These are phyloP conservation scores for Cryptosporidium tyzzeri DNA, from an alignment of 169 alveolate species.

Conservation along the genomic window DNA sequence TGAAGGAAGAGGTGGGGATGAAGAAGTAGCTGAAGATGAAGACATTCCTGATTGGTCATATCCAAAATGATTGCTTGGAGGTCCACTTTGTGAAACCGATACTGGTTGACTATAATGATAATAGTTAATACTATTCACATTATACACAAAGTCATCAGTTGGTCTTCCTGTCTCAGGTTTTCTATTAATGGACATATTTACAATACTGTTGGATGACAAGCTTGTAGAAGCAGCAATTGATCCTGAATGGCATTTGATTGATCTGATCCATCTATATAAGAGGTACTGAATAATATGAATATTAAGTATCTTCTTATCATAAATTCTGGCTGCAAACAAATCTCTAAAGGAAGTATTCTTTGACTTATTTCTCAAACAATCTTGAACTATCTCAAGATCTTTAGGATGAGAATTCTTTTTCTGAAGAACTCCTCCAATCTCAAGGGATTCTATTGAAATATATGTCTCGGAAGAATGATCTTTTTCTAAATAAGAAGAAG, in stretches of 20 bases:
- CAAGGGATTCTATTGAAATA: slow-evolving; percentile 25
- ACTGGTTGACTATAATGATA: background rate
- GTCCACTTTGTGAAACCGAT: background rate
- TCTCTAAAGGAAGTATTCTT: background rate
- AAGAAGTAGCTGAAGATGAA: background rate
- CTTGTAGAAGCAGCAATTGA: background rate
- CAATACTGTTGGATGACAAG: background rate
- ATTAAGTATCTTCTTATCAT: slow-evolving; percentile 33
- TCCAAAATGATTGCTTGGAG: slow-evolving; percentile 7
- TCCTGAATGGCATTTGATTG: slow-evolving; percentile 25
- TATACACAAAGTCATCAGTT: slow-evolving; percentile 35
- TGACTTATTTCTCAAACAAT: too few relatives aligned
- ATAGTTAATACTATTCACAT: slow-evolving; percentile 24
- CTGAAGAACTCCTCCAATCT: slow-evolving; percentile 43
- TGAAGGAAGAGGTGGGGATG: background rate
- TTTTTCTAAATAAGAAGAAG: background rate
- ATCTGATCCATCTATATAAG: slow-evolving; percentile 65
- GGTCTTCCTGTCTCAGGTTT: slow-evolving; percentile 56
- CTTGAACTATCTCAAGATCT: background rate
- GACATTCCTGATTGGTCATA: background rate
- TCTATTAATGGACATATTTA: slow-evolving; percentile 22
- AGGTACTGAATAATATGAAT: slow-evolving; percentile 55
- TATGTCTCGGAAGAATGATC: background rate
- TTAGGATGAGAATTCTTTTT: background rate
- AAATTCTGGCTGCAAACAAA: background rate